A percentile compares a stretch with the other conserved stretches of the same genome.
phyloP scores from a whole-genome alignment of 164 flowering plant genomes.

The Vitis rotundifolia region DNA sequence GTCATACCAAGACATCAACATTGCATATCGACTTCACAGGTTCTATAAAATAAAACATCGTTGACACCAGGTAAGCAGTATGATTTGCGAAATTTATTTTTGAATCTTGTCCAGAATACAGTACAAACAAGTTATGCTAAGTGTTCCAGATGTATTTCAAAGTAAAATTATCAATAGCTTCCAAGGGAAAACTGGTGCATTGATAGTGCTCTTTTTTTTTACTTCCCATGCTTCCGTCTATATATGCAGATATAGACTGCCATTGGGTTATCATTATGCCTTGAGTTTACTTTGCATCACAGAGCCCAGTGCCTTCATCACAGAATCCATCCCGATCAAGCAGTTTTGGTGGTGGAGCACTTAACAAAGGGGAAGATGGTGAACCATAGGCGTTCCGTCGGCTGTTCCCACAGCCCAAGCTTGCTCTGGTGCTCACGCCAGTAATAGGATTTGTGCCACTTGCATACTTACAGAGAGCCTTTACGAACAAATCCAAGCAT shows the following conservation, averaged over 20 bases:
- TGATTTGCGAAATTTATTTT: too few species aligned
- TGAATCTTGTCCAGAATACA: too few species aligned
- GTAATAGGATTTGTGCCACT: conserved; percentile 86
- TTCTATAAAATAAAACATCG: too few species aligned
- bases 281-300: conserved; percentile 56
- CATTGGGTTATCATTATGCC: neutral
- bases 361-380: conserved; percentile 88
- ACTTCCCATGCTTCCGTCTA: neutral
- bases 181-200: neutral
- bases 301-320: conserved; percentile 70
- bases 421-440: conserved; percentile 82
- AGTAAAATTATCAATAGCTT: neutral
- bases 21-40: too few species aligned
- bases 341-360: conserved; percentile 82
- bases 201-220: neutral
- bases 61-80: too few species aligned
- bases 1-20: too few species aligned
- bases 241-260: conserved; percentile 6
- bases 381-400: conserved; percentile 82
- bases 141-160: neutral
- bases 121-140: neutral
- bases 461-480: conserved; percentile 99
- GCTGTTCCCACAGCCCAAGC: conserved; percentile 90
- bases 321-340: conserved; percentile 92
- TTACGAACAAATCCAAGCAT: neutral